Base-by-base conservation (phyloP, 1,284 basidiomycete genomes). In the Ustilago loliicola region DNA sequence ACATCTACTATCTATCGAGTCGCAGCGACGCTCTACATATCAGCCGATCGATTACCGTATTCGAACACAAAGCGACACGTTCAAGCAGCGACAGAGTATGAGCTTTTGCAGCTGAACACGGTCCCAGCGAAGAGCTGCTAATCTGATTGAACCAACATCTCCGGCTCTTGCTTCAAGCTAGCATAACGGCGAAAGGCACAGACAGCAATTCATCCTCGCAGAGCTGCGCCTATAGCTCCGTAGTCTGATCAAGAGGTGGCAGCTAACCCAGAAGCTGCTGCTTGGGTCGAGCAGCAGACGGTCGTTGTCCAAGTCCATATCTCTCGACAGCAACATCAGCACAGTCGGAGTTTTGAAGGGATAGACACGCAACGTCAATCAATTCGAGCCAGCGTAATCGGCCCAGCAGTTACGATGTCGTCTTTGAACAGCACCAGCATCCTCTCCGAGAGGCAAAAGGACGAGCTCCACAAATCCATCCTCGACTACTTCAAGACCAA, bases 381-480 rank as follows among this genome's bases (percentile, higher is more conserved):
- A 38, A 15, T 15, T 7, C 17, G 3, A 15, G 9, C 17, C 8
- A 38, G 5, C 36, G 6, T 38, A 3, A 15, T 11, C 36, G 3
- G 15, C 36, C 17, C 36, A 38, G 9, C 15, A 15, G 9, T 3
- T 30, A 53, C 38, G 1, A 75, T 75, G 72, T 66, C 61, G 51
- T 52, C 61, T n/a, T 23, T 65, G 58, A 71, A 53, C 59, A 84
- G 80, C 79, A 77, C 70, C 36, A 81, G 73, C 67, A 67, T 74
- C 75, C 90, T 94, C 68, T 92, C 92, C 30, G 92, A 93, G 77
- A 88, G 92, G 61, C 93, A 94, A 87, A 91, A 90, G 88, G 93
- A 94, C 86, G 93, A 94, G 87, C 89, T 94, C 92, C 92, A 94
- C 88, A 92, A 92, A 84, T 92, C 93, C 51, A 92, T 95, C 87